Evolutionary conservation across 345 rosid species (phyloP).

Genomic region (Limnanthes douglasii): DNA sequence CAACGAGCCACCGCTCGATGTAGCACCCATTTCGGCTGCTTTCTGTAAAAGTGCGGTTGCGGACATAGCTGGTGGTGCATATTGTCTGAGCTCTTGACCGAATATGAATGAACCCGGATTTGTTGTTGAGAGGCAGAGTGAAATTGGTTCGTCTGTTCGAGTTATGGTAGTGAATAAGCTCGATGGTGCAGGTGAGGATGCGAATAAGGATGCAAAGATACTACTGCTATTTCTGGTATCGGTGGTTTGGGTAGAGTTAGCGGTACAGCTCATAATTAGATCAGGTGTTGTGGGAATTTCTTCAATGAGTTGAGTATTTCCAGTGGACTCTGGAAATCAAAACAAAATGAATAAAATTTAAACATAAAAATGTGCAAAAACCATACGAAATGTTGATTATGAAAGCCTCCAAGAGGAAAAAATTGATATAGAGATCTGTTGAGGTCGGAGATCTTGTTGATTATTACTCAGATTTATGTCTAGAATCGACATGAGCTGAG

Average conservation of each 20-base stretch:
- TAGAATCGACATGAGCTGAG: too few species aligned
- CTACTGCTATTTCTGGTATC: slow-evolving; percentile 34
- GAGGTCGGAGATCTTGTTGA: too few species aligned
- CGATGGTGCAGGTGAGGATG: slow-evolving; percentile 46
- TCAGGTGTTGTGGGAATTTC: slow-evolving; percentile 24
- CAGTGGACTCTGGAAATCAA: too few species aligned
- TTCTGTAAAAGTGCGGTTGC: slow-evolving; percentile 32
- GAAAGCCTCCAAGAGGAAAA: too few species aligned
- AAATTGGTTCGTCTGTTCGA: slow-evolving; percentile 42
- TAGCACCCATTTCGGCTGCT: slow-evolving; percentile 31
- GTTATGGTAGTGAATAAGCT: slow-evolving; percentile 41
- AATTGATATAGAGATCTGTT: too few species aligned
- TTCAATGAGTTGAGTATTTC: slow-evolving; percentile 17
- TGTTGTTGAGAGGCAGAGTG: slow-evolving; percentile 76
- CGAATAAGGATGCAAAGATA: slow-evolving; percentile 57
- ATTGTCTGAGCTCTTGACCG: slow-evolving; percentile 25
- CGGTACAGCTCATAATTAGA: slow-evolving; percentile 35
- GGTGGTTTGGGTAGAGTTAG: slow-evolving; percentile 38
- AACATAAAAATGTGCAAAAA: too few species aligned
- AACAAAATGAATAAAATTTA: too few species aligned
- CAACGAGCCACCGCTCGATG: slow-evolving; percentile 36
- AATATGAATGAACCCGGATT: slow-evolving; percentile 51
- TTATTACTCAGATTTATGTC: too few species aligned
- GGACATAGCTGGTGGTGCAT: slow-evolving; percentile 21
- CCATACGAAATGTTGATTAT: too few species aligned